Evolutionary conservation across 345 rosid species (phyloP).

Genomic region (Rhizophora apiculata): DNA sequence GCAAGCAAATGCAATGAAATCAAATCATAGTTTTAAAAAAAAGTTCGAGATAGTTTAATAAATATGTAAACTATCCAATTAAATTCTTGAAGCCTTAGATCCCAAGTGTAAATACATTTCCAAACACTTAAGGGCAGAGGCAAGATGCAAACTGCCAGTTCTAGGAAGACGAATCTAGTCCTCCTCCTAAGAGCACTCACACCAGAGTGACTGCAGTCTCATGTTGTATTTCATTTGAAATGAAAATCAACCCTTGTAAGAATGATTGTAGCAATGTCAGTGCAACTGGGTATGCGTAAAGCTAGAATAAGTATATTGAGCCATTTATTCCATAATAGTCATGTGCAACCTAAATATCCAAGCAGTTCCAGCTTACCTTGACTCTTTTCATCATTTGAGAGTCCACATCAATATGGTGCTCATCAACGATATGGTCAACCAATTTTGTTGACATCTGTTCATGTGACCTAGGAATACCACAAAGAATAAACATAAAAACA

Average conservation of each 20-base stretch:
- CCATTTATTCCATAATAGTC: neutral
- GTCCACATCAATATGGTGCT: conserved; percentile 78
- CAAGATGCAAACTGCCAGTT: too few relatives aligned
- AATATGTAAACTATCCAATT: neutral
- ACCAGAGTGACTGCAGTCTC: too few relatives aligned
- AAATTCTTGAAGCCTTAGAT: too few relatives aligned
- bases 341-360: neutral
- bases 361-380: conserved; percentile 48
- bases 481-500: conserved; percentile 8
- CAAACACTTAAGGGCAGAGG: too few relatives aligned
- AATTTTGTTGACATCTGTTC: conserved; percentile 76
- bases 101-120: too few relatives aligned
- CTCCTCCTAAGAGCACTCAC: too few relatives aligned
- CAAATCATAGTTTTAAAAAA: neutral
- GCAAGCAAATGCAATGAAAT: neutral
- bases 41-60: neutral
- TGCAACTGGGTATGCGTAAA: neutral
- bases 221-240: too few relatives aligned
- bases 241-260: too few relatives aligned
- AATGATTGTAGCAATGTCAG: too few relatives aligned
- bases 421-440: conserved; percentile 78
- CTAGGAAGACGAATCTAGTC: too few relatives aligned
- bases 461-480: conserved; percentile 59
- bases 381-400: conserved; percentile 70
- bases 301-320: neutral